phyloP scores from a whole-genome alignment of 2,329 filamentous ascomycete genomes.

The Microdochium trichocladiopsis region DNA sequence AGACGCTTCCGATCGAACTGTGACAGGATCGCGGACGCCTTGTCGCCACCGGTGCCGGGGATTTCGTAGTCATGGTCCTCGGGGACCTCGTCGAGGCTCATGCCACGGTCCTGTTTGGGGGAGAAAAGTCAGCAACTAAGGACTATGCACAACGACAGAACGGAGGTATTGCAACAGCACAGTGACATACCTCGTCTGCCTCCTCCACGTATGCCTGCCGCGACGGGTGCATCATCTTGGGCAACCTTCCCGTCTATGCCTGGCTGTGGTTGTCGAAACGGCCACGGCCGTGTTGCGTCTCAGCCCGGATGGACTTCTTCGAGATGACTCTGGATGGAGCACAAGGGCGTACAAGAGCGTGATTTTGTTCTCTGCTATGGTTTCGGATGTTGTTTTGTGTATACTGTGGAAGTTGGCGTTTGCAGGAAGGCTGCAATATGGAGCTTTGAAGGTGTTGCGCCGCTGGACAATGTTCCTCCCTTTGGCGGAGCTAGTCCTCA shows the following conservation, averaged over 20 bases:
- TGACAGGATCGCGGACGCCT: conserved; percentile 74
- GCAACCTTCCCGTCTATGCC: background rate
- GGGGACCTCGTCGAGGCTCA: conserved; percentile 29
- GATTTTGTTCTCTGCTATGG: too few relatives aligned
- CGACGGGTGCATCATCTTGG: conserved; percentile 72
- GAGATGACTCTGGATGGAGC: too few relatives aligned
- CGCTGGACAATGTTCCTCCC: too few relatives aligned
- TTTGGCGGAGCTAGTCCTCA: too few relatives aligned
- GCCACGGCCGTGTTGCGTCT: too few relatives aligned
- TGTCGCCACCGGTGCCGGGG: conserved; percentile 58
- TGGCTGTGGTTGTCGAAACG: background rate
- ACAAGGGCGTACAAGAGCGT: too few relatives aligned
- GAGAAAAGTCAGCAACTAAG: conserved; percentile 12
- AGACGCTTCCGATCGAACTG: conserved; percentile 90
- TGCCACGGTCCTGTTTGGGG: conserved; percentile 15
- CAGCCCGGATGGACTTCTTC: too few relatives aligned
- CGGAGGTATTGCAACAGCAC: conserved; percentile 8
- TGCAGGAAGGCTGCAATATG: too few relatives aligned
- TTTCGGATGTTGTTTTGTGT: too few relatives aligned
- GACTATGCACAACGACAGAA: too few relatives aligned
- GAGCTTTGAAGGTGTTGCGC: too few relatives aligned
- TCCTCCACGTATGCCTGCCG: conserved; percentile 94
- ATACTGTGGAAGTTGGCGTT: too few relatives aligned
- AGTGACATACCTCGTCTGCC: conserved; percentile 54
- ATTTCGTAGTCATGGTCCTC: conserved; percentile 81